These are phyloP conservation scores for Mrakia frigida DNA, from an alignment of 768 basidiomycete genomes.

Conservation along the genomic window DNA sequence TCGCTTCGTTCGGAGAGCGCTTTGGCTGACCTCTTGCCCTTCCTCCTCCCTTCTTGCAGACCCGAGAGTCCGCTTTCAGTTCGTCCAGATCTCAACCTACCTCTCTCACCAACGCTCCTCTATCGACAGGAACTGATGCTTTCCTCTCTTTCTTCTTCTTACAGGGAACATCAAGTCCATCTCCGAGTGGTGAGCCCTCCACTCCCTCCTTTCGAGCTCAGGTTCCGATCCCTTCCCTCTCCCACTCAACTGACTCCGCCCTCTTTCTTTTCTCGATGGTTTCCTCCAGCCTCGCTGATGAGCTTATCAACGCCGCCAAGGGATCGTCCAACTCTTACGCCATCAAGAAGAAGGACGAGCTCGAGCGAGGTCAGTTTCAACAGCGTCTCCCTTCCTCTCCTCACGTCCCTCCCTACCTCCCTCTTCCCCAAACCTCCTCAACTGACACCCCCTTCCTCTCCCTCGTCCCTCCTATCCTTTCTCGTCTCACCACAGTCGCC, in stretches of 20 bases:
- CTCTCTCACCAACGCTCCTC: neutral
- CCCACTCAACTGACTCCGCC: neutral
- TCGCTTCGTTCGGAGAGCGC: constrained; percentile 12
- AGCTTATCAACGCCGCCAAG: constrained; percentile 99
- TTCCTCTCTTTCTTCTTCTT: neutral
- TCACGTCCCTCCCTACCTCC: neutral
- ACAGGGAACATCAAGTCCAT: constrained; percentile 92
- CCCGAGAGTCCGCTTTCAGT: constrained; percentile 97
- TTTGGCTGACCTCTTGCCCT: neutral
- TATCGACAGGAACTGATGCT: neutral
- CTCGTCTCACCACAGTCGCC: constrained; percentile 55
- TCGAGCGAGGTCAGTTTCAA: constrained; percentile 21
- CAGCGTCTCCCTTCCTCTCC: neutral
- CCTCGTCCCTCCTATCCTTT: neutral
- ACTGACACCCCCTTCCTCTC: too few relatives aligned
- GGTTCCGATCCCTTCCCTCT: neutral
- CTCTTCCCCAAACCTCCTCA: too few relatives aligned
- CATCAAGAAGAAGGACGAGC: constrained; percentile 94
- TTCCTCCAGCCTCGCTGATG: constrained; percentile 68
- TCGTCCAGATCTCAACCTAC: neutral
- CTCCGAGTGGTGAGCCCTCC: constrained; percentile 67
- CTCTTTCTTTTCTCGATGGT: neutral
- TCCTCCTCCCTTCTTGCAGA: constrained; percentile 51
- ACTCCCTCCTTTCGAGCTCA: neutral
- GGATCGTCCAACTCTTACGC: constrained; percentile 99